A percentile compares a stretch with the other conserved stretches of the same genome.
These are phyloP conservation scores for Acer yangbiense DNA, from an alignment of 345 rosid genomes.

Conservation along the genomic window DNA sequence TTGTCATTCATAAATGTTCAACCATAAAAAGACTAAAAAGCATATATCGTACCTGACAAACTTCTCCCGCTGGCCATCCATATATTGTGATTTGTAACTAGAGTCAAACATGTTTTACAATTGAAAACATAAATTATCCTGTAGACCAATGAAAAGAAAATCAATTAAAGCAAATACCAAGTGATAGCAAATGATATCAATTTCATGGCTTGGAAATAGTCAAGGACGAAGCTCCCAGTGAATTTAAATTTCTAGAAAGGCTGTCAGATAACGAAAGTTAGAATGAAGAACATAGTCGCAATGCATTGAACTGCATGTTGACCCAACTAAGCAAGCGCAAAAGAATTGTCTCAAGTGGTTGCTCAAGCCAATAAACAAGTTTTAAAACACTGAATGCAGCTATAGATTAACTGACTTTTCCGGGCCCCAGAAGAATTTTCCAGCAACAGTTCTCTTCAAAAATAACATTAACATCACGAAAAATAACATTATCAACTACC, in stretches of 20 bases:
- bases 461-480: background rate
- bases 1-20: background rate
- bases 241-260: background rate
- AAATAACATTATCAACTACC: background rate
- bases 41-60: conserved; percentile 66
- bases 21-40: background rate
- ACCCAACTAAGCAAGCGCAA: background rate
- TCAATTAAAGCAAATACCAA: conserved; percentile 7
- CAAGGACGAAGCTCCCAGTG: background rate
- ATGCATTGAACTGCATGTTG: background rate
- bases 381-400: background rate
- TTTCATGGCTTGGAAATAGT: background rate
- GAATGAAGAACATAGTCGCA: background rate
- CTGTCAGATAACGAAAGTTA: background rate
- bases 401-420: background rate
- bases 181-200: background rate
- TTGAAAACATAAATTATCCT: conserved; percentile 49
- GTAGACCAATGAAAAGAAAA: conserved; percentile 23
- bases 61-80: conserved; percentile 78
- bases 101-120: conserved; percentile 68
- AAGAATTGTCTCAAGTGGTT: background rate
- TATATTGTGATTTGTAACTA: conserved; percentile 60
- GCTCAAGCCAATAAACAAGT: background rate
- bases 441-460: background rate
- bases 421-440: background rate